Base-by-base conservation (phyloP, 768 basidiomycete species). In the Leucocoprinus birnbaumii region DNA sequence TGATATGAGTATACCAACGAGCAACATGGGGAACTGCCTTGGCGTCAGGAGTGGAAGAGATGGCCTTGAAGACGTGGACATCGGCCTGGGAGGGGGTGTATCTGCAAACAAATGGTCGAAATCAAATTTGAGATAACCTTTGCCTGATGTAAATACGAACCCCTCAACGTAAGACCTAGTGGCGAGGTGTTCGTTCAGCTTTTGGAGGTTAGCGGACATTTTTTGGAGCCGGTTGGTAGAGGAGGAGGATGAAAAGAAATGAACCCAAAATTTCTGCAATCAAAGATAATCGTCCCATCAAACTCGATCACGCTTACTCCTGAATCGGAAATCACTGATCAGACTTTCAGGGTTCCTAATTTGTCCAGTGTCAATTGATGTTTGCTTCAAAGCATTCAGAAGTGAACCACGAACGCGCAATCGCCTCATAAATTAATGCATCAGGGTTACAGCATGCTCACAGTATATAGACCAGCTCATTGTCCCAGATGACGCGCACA, bases 1-100 rank as follows among this genome's bases (percentile, higher is more conserved):
- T 78, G 74, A 97, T 96, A 76, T 98, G 97, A 58, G 74, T 85
- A 82, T 93, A 96, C 96, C 96, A 98, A 66, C 96, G 80, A 31
- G 88, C 80, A 50, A 84, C 82, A 72, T 91, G 80, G 57, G 92
- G 91, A 71, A 80, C 78, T 49, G 77, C 66, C 43, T 84, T 68
- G 43, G 86, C 80, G 59, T 81, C 77, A 49, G 92, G 91, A 14
- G 82, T 80, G 24, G 81, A 76, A 37, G 78, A 63, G 70, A 98
- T 75, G 14, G 89, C 79, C 68, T 90, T 92, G 84, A 89, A 94
- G 67, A 96, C 91, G 58, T 80, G 81, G 44, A 97, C 94, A 75
- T 98, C 94, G 51, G 94, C 91, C 74, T 97, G 94, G 38, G 94
- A 94, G 43, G 95, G 89, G 38, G 85, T 84, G 75, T 91, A 94